These are phyloP conservation scores for Chrysoporthe deuterocubensis DNA, from an alignment of 2,329 filamentous ascomycete species.

Conservation along the genomic window DNA sequence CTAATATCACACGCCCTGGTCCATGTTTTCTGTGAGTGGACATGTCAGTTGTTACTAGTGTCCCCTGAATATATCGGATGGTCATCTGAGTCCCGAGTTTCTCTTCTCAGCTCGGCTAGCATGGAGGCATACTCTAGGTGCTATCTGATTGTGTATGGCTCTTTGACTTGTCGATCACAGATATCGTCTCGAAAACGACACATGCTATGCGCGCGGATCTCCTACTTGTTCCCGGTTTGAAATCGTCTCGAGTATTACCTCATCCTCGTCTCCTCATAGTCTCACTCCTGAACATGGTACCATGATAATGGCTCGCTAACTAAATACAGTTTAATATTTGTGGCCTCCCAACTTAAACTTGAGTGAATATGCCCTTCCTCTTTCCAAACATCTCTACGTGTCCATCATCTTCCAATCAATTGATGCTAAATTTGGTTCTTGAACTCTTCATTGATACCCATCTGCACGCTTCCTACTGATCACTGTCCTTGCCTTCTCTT, in stretches of 20 bases:
- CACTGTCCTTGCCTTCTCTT: constrained; percentile 13
- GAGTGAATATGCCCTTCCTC: background rate
- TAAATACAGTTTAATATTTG: constrained; percentile 11
- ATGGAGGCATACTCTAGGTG: background rate
- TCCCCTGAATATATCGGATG: background rate
- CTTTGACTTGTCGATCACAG: constrained; percentile 17
- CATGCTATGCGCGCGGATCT: constrained; percentile 16
- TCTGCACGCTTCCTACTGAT: background rate
- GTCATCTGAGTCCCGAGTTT: background rate
- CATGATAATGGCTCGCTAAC: constrained; percentile 9
- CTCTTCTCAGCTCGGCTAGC: background rate
- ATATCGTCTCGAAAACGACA: constrained; percentile 8
- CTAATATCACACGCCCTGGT: background rate
- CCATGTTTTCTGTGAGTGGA: background rate
- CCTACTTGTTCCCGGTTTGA: constrained; percentile 16
- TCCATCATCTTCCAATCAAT: background rate
- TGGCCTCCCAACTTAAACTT: constrained; percentile 14
- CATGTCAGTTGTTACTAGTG: background rate
- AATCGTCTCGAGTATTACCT: constrained; percentile 18
- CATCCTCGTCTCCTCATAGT: constrained; percentile 5
- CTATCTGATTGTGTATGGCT: background rate
- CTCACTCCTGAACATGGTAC: constrained; percentile 3
- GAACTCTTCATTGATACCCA: background rate
- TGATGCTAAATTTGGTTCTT: background rate
- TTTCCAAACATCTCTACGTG: background rate